These are phyloP conservation scores for Bryoglossum gracile DNA, from an alignment of 495 filamentous ascomycete species.

Conservation along the genomic window DNA sequence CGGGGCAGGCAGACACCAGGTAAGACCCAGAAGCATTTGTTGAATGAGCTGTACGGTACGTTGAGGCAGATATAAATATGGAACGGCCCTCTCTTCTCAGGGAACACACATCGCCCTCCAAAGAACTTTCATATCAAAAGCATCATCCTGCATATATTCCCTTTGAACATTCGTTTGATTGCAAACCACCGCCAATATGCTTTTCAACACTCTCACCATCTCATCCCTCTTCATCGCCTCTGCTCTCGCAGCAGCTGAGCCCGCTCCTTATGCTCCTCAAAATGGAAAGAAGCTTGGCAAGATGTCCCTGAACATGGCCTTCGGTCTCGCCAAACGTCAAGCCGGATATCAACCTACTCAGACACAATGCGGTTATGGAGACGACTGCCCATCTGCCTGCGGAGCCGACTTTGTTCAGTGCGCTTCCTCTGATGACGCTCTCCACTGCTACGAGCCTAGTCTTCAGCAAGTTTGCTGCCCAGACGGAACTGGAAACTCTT, in stretches of 20 bases:
- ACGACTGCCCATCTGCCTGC: slow-evolving; percentile 13
- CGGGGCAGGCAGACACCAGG: too few relatives aligned
- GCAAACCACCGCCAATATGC: slow-evolving; percentile 8
- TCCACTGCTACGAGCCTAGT: slow-evolving; percentile 12
- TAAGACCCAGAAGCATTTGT: too few relatives aligned
- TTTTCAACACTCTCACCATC: slow-evolving; percentile 9
- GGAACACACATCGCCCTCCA: neutral
- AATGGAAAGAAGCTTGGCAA: slow-evolving; percentile 8
- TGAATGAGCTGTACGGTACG: too few relatives aligned
- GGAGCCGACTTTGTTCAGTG: slow-evolving; percentile 11
- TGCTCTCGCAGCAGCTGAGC: slow-evolving; percentile 11
- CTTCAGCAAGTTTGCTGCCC: slow-evolving; percentile 17
- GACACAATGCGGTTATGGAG: slow-evolving; percentile 9
- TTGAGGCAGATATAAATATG: neutral
- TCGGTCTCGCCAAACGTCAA: slow-evolving; percentile 14
- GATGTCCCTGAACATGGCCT: slow-evolving; percentile 11
- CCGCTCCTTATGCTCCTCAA: slow-evolving; percentile 8
- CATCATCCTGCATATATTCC: neutral
- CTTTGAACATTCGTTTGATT: neutral
- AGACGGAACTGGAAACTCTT: slow-evolving; percentile 15
- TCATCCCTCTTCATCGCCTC: slow-evolving; percentile 10
- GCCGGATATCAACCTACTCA: slow-evolving; percentile 15
- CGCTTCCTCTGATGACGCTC: slow-evolving; percentile 8
- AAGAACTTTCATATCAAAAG: neutral
- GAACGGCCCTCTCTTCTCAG: neutral